Percentiles rank a stretch among this genome's conserved stretches.
Conservation (phyloP, 257 asterid species). For the Solanum pennellii region DNA sequence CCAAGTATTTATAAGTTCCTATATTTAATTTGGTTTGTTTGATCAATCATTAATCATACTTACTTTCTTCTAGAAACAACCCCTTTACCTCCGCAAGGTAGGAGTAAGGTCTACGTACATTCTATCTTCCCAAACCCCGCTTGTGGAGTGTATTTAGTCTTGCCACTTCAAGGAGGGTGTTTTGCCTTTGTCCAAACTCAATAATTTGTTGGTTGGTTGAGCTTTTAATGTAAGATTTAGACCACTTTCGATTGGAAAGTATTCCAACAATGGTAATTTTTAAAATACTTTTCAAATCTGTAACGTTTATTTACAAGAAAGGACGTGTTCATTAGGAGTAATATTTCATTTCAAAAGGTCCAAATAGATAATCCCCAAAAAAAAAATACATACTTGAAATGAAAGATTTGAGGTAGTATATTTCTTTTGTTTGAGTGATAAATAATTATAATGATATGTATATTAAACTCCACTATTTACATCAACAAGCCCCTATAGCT, state of each 20-base stretch:
- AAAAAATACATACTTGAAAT: not conserved
- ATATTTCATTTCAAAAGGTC: not conserved
- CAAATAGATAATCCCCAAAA: not conserved
- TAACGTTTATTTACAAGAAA: not conserved
- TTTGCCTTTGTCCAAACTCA: not conserved
- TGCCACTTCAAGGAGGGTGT: not conserved
- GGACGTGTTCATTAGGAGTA: not conserved
- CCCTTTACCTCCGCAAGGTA: not conserved
- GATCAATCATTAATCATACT: not conserved
- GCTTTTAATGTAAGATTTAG: not conserved
- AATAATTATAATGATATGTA: fast-evolving
- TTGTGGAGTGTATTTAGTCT: not conserved
- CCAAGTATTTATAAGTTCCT: not conserved
- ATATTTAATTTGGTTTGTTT: not conserved
- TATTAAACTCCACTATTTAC: too few species aligned
- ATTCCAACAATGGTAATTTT: not conserved
- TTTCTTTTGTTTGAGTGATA: not conserved
- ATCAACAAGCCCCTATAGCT: not conserved
- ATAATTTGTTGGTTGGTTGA: not conserved
- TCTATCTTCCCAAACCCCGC: not conserved
- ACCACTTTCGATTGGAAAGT: not conserved
- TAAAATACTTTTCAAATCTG: not conserved
- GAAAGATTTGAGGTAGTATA: not conserved
- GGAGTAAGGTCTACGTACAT: fast-evolving
- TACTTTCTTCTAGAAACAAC: not conserved